Percentiles rank a stretch among this genome's conserved stretches.
Conservation (phyloP, 2,329 filamentous ascomycete species). For the Chalaropsis thielavioides region DNA sequence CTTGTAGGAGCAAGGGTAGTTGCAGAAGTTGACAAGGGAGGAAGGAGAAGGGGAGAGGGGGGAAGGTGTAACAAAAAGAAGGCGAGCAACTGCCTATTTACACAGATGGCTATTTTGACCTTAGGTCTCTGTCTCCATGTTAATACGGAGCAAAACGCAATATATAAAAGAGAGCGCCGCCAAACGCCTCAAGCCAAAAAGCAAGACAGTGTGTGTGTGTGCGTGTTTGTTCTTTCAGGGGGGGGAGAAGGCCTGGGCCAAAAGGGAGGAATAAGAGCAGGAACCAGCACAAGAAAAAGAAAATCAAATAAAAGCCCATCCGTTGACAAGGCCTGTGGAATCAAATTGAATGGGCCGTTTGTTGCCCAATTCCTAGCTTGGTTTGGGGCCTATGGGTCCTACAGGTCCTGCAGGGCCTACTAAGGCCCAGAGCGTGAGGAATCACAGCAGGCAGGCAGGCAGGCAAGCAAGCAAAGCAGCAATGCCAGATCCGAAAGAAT, state of each 20-base stretch:
- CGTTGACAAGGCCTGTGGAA: not conserved
- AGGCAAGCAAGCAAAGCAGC: not conserved
- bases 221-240: too few species aligned
- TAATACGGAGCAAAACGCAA: too few species aligned
- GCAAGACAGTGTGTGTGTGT: too few species aligned
- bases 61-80: not conserved
- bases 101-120: too few species aligned
- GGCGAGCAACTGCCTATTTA: not conserved
- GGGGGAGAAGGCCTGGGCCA: too few species aligned
- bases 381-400: not conserved
- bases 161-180: too few species aligned
- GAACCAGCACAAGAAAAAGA: not conserved
- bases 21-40: not conserved
- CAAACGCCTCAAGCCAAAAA: too few species aligned
- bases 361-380: not conserved
- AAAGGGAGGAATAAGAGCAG: not conserved
- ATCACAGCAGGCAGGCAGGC: not conserved
- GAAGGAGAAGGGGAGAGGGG: not conserved
- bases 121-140: too few species aligned
- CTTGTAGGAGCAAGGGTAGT: too few species aligned
- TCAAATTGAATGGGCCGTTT: slow-evolving; percentile 1
- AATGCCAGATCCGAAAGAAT: not conserved
- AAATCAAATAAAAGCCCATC: not conserved
- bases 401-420: not conserved
- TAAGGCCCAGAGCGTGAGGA: not conserved